Evolutionary conservation across 2,329 filamentous ascomycete species (phyloP).

Genomic region (Fusarium pseudonygamai): DNA sequence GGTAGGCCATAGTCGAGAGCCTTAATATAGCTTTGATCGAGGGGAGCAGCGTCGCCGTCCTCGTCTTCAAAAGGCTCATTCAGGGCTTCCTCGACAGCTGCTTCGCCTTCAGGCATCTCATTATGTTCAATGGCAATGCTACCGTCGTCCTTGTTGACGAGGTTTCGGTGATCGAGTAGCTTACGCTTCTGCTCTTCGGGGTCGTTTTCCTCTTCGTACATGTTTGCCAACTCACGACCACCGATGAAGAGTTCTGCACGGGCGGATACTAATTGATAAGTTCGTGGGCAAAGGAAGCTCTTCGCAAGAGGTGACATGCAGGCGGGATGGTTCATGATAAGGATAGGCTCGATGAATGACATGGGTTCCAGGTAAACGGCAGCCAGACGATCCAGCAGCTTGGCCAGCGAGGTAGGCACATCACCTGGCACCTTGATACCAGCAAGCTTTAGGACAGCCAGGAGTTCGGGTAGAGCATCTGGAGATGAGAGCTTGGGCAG

Average conservation of each 20-base stretch:
- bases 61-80: slow-evolving; percentile 47
- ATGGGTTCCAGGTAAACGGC: slow-evolving; percentile 80
- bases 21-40: slow-evolving; percentile 84
- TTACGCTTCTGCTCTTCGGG: slow-evolving; percentile 87
- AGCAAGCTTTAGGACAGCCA: slow-evolving; percentile 63
- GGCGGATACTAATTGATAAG: slow-evolving; percentile 78
- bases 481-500: slow-evolving; percentile 70
- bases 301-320: slow-evolving; percentile 93
- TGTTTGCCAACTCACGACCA: slow-evolving; percentile 88
- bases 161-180: slow-evolving; percentile 67
- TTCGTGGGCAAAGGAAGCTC: slow-evolving; percentile 76
- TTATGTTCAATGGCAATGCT: slow-evolving; percentile 44
- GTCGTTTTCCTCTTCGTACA: slow-evolving; percentile 98
- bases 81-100: slow-evolving; percentile 1
- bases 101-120: slow-evolving; percentile 9
- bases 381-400: slow-evolving; percentile 83
- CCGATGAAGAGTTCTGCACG: slow-evolving; percentile 87
- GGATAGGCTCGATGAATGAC: slow-evolving; percentile 74
- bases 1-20: slow-evolving; percentile 89
- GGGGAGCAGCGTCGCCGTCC: slow-evolving; percentile 57
- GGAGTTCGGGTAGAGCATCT: slow-evolving; percentile 67
- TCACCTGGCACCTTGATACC: slow-evolving; percentile 72
- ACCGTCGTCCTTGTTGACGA: slow-evolving; percentile 49
- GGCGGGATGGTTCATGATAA: slow-evolving; percentile 89
- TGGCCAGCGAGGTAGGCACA: slow-evolving; percentile 66